phyloP scores from a whole-genome alignment of 306 rosid genomes.

The Cucurbita moschata region DNA sequence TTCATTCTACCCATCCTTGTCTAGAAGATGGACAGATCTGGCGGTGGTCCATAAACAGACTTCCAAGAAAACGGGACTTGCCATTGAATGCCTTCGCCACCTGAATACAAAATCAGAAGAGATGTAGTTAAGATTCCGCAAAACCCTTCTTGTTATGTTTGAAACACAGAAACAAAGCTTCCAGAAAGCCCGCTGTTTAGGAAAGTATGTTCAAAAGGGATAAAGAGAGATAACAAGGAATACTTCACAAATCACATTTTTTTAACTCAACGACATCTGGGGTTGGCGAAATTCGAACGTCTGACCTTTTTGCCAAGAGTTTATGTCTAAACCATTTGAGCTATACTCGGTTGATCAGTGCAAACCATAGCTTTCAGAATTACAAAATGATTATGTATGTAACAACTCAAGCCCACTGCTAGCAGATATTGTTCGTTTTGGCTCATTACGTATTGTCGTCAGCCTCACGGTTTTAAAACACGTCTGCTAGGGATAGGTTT shows the following conservation, averaged over 20 bases:
- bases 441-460: too few species aligned
- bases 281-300: too few species aligned
- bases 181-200: not conserved
- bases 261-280: too few species aligned
- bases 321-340: not conserved
- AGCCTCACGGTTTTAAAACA: too few species aligned
- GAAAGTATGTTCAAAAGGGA: not conserved
- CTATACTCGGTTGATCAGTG: not conserved
- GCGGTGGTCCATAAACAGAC: conserved; percentile 73
- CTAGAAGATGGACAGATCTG: conserved; percentile 66
- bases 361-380: not conserved
- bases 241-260: not conserved
- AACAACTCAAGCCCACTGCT: too few species aligned
- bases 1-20: not conserved
- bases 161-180: not conserved
- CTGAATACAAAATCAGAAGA: conserved; percentile 16
- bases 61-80: conserved; percentile 67
- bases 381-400: not conserved
- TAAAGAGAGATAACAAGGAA: not conserved
- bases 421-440: too few species aligned
- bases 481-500: too few species aligned
- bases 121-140: not conserved
- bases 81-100: conserved; percentile 43
- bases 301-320: not conserved
- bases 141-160: not conserved